phyloP scores from a whole-genome alignment of 1,284 basidiomycete species.

The Trichosporon sp. region DNA sequence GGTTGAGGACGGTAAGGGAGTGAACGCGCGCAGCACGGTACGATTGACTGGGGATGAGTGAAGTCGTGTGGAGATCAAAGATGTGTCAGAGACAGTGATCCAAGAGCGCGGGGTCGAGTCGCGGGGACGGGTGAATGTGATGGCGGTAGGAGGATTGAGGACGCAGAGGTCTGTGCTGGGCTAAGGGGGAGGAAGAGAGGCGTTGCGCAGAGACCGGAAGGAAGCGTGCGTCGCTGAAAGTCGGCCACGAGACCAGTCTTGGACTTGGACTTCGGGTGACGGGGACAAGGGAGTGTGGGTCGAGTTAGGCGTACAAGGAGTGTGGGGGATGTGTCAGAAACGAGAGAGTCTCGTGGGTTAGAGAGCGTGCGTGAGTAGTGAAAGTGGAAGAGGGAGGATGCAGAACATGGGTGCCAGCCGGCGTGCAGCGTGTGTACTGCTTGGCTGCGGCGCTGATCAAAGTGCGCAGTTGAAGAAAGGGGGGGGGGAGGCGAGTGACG shows the following conservation, averaged over 20 bases:
- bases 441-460: neutral
- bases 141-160: neutral
- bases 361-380: neutral
- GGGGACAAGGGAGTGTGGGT: slow-evolving; percentile 4
- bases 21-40: slow-evolving; percentile 8
- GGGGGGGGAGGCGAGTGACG: neutral
- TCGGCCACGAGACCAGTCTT: neutral
- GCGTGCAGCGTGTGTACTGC: neutral
- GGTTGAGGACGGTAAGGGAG: neutral
- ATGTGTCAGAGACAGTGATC: neutral
- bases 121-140: neutral
- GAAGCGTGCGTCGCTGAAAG: slow-evolving; percentile 6
- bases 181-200: neutral
- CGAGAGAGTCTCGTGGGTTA: neutral
- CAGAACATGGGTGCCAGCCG: neutral
- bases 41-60: neutral
- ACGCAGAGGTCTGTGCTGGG: slow-evolving; percentile 3
- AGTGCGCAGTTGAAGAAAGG: neutral
- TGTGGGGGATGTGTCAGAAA: neutral
- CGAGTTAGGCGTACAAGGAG: neutral
- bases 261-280: neutral
- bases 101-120: neutral
- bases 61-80: neutral
- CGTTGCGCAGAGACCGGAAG: neutral
- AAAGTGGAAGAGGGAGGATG: neutral